Evolutionary conservation across 495 filamentous ascomycete species (phyloP), one percentile per base, ranked within the genome.

Genomic region (Recurvomyces mirabilis): DNA sequence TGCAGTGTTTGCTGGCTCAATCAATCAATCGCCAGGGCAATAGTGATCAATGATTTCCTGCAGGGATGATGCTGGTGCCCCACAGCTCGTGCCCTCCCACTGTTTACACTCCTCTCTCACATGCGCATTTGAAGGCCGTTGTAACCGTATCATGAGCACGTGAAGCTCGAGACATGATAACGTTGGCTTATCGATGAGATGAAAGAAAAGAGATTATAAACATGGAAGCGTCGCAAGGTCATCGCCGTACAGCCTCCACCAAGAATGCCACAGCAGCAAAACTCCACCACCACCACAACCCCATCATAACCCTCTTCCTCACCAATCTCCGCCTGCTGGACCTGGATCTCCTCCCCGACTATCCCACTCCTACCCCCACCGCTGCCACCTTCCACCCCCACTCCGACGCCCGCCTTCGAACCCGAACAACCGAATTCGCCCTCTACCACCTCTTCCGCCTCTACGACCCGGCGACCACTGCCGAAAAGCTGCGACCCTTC

Each of bases 401-500:
- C 60, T 30, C 31, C 18, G 51, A 49, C 21, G 50, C 49, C 11
- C 83, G 84, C 64, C 77, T 78, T 56, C 77, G 86, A 18, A 76
- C 88, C 29, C 77, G 81, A 47, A 72, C 75, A 43, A 74, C 84
- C 23, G 87, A 94, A 66, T 93, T 86, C 84, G 76, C 79, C 9
- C 66, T 94, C 21, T 93, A 82, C 57, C 76, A 81, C 22, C 69
- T 94, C 25, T 91, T 88, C 57, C 64, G 70, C 5, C 59, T 88
- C n/a, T 93, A 82, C 81, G 84, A 91, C 58, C 75, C 73, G 14
- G 71, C 79, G 26, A 77, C 78, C 41, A 57, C 30, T n/a, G 30
- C 18, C 31, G 34, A 89, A 78, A 93, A 91, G 73, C 71, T 93
- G 11, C 82, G 78, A 30, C 84, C 87, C 0, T 93, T 89, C 68